Conservation (phyloP, 805 yeast species). For the Torulaspora indica region DNA sequence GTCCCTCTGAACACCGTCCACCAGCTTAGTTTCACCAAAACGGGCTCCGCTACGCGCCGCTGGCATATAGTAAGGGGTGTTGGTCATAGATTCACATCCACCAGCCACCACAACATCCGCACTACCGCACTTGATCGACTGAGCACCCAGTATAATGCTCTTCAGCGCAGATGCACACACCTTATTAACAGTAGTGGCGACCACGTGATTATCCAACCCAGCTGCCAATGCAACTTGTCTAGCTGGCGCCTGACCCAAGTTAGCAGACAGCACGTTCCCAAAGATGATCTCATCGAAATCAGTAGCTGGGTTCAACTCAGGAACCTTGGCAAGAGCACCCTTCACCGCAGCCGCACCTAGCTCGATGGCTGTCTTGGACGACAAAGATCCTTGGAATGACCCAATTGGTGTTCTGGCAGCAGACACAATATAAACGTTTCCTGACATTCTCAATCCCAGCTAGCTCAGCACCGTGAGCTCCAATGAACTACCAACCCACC, state of each 20-base stretch:
- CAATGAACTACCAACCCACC: neutral
- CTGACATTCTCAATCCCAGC: constrained; percentile 28
- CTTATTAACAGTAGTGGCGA: constrained; percentile 89
- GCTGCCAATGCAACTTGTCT: constrained; percentile 93
- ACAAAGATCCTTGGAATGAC: constrained; percentile 79
- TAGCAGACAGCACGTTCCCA: constrained; percentile 90
- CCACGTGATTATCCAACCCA: constrained; percentile 73
- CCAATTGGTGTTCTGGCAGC: constrained; percentile 96
- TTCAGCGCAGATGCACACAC: constrained; percentile 97
- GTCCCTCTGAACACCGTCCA: constrained; percentile 89
- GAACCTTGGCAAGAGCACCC: constrained; percentile 78
- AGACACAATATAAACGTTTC: constrained; percentile 79
- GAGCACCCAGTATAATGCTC: constrained; percentile 86
- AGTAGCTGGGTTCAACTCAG: constrained; percentile 61
- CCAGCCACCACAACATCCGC: constrained; percentile 95
- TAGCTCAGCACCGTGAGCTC: neutral
- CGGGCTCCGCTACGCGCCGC: constrained; percentile 82
- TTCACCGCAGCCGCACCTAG: constrained; percentile 91
- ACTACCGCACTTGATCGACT: constrained; percentile 77
- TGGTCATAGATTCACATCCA: constrained; percentile 97
- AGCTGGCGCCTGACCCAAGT: constrained; percentile 96
- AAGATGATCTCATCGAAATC: constrained; percentile 85
- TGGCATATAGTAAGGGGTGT: constrained; percentile 88
- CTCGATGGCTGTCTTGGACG: constrained; percentile 74
- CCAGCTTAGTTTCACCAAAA: constrained; percentile 73